phyloP scores from a whole-genome alignment of 371 early-diverging fungal species.

The Mortierella sp. region DNA sequence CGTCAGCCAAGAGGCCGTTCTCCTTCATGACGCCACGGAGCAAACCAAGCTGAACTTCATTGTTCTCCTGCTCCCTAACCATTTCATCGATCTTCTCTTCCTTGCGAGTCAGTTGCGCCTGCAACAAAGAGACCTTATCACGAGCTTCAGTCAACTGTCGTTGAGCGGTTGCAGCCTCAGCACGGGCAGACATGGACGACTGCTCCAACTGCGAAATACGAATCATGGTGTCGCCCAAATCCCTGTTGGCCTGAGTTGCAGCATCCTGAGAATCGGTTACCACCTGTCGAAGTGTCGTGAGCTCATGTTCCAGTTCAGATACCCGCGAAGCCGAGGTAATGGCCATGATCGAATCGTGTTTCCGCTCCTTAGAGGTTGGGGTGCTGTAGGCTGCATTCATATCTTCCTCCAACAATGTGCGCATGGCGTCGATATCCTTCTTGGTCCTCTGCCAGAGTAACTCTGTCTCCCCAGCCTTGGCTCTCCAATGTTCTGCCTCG shows the following conservation, averaged over 20 bases:
- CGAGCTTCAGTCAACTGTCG: constrained; percentile 62
- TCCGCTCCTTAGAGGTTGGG: constrained; percentile 35
- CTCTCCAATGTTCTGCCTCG: constrained; percentile 38
- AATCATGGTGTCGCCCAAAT: constrained; percentile 66
- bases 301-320: constrained; percentile 62
- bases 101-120: constrained; percentile 61
- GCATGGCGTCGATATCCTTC: constrained; percentile 43
- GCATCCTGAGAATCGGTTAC: constrained; percentile 48
- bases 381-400: constrained; percentile 24
- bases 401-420: constrained; percentile 41
- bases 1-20: constrained; percentile 53
- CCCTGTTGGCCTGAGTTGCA: constrained; percentile 38
- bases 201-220: constrained; percentile 70
- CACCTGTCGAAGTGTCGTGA: constrained; percentile 40
- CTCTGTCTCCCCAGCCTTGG: constrained; percentile 47
- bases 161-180: constrained; percentile 64
- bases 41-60: constrained; percentile 71
- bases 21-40: constrained; percentile 69
- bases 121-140: constrained; percentile 64
- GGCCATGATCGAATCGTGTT: constrained; percentile 51
- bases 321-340: constrained; percentile 54
- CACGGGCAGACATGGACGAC: constrained; percentile 66
- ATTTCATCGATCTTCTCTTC: constrained; percentile 65
- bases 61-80: constrained; percentile 63
- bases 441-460: constrained; percentile 52